Percentiles rank a stretch among this genome's conserved stretches.
These are phyloP conservation scores for Bromus sterilis DNA, from an alignment of 176 grass and related monocot genomes.

Conservation along the genomic window DNA sequence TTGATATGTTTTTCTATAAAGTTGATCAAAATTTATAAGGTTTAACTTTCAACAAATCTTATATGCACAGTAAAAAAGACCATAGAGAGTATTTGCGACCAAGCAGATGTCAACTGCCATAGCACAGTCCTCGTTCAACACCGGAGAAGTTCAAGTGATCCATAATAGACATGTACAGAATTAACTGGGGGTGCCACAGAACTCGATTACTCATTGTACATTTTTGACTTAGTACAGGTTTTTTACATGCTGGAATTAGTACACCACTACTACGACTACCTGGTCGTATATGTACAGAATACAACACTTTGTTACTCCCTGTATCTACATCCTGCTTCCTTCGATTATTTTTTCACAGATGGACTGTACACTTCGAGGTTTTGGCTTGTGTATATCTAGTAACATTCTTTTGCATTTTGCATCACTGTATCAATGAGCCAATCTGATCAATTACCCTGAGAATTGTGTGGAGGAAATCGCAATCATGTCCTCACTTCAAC, in stretches of 20 bases:
- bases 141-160: background rate
- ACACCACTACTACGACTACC: background rate
- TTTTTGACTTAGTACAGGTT: background rate
- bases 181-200: background rate
- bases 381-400: slow-evolving; percentile 8
- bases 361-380: slow-evolving; percentile 34
- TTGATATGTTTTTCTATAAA: too few relatives aligned
- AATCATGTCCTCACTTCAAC: slow-evolving; percentile 81
- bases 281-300: slow-evolving; percentile 25
- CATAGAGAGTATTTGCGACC: too few relatives aligned
- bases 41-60: too few relatives aligned
- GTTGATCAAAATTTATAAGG: too few relatives aligned
- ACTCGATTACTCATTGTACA: background rate
- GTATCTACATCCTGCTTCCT: slow-evolving; percentile 2
- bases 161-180: background rate
- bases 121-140: background rate
- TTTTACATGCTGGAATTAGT: slow-evolving; percentile 19
- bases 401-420: slow-evolving; percentile 4
- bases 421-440: background rate
- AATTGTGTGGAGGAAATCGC: background rate
- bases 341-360: slow-evolving; percentile 26
- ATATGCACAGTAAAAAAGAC: too few relatives aligned
- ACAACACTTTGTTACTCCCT: slow-evolving; percentile 1
- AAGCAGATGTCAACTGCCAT: too few relatives aligned
- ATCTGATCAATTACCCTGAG: background rate